Evolutionary conservation across 192 early-diverging fungal genomes (phyloP).

Genomic region (Piromyces finnis): DNA sequence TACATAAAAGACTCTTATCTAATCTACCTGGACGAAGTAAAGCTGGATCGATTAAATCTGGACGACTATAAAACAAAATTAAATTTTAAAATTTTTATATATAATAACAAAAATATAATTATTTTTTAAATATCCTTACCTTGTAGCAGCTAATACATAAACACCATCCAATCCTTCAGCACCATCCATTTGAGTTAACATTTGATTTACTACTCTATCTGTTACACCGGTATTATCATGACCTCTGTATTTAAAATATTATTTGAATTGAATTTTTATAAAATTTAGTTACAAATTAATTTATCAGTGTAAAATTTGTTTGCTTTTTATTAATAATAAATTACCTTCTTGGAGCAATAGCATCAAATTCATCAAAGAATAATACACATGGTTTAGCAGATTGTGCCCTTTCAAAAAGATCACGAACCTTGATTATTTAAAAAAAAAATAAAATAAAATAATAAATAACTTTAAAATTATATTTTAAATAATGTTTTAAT

Average conservation of each 20-base stretch:
- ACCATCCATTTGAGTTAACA: constrained; percentile 97
- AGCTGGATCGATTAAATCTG: constrained; percentile 71
- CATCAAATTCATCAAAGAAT: constrained; percentile 98
- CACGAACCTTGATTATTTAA: constrained; percentile 30
- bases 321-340: background rate
- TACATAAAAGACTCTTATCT: constrained; percentile 71
- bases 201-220: constrained; percentile 95
- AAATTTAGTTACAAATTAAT: no score
- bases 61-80: constrained; percentile 24
- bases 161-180: constrained; percentile 91
- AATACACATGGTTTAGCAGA: constrained; percentile 86
- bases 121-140: constrained; percentile 8
- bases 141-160: constrained; percentile 88
- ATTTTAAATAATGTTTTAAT: no score
- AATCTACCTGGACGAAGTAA: constrained; percentile 63
- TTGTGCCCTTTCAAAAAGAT: constrained; percentile 84
- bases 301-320: no score
- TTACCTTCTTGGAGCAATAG: constrained; percentile 79
- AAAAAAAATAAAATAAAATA: no score
- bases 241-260: constrained; percentile 59
- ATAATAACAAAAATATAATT: no score
- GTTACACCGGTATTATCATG: constrained; percentile 97
- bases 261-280: no score
- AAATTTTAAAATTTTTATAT: background rate
- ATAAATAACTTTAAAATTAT: no score